These are phyloP conservation scores for Penicillium sp. DNA, from an alignment of 2,329 filamentous ascomycete species.

Conservation along the genomic window DNA sequence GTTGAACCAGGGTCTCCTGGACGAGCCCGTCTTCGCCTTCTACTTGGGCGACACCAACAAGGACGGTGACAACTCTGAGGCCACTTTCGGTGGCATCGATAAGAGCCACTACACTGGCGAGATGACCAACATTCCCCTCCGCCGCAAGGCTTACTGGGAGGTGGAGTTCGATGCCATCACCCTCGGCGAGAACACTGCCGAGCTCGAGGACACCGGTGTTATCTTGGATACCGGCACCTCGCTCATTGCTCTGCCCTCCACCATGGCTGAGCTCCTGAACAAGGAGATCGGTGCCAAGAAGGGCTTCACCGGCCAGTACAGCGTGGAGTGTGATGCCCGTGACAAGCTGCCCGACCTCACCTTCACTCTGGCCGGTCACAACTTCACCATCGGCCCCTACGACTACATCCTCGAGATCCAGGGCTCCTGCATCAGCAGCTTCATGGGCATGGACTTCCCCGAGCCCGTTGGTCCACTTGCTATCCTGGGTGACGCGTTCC, in stretches of 20 bases:
- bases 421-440: slow-evolving; percentile 94
- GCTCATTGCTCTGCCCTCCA: slow-evolving; percentile 89
- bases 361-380: slow-evolving; percentile 87
- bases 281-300: slow-evolving; percentile 98
- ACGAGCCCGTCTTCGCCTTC: slow-evolving; percentile 94
- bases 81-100: slow-evolving; percentile 87
- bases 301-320: slow-evolving; percentile 96
- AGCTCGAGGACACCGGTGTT: slow-evolving; percentile 92
- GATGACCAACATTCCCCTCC: slow-evolving; percentile 89
- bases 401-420: slow-evolving; percentile 97
- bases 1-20: slow-evolving; percentile 85
- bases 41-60: slow-evolving; percentile 81
- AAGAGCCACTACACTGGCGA: slow-evolving; percentile 82
- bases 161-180: slow-evolving; percentile 92
- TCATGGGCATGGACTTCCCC: slow-evolving; percentile 94
- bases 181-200: slow-evolving; percentile 82
- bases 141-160: slow-evolving; percentile 99
- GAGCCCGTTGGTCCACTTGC: slow-evolving; percentile 88
- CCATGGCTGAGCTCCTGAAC: slow-evolving; percentile 94
- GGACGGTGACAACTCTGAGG: slow-evolving; percentile 79
- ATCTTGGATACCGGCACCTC: slow-evolving; percentile 99
- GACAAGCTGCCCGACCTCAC: slow-evolving; percentile 85
- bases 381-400: slow-evolving; percentile 86
- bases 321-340: slow-evolving; percentile 85
- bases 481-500: slow-evolving; percentile 77